Percentiles rank a stretch among this genome's conserved stretches.
These are phyloP conservation scores for Achlya hypogyna DNA, from an alignment of 352 stramenopile genomes.

Conservation along the genomic window DNA sequence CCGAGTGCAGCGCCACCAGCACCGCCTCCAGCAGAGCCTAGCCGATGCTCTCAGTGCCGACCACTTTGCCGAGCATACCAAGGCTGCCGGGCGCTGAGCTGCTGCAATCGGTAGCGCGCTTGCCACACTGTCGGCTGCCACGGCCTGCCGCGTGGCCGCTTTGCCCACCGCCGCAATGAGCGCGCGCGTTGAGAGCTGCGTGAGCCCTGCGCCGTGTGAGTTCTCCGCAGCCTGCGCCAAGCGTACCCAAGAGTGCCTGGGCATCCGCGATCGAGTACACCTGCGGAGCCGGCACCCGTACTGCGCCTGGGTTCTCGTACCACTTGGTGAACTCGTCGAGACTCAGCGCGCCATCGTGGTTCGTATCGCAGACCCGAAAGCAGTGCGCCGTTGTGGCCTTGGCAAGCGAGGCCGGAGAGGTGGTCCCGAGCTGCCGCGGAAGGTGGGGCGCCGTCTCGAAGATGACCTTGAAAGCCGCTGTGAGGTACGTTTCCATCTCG, in stretches of 20 bases:
- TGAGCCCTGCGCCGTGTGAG: neutral
- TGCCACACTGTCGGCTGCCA: too few species aligned
- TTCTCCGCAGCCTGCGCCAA: neutral
- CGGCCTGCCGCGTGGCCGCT: neutral
- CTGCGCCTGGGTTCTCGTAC: neutral
- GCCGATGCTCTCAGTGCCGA: neutral
- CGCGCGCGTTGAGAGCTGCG: neutral
- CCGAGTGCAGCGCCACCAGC: neutral
- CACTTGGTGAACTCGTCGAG: conserved; percentile 26
- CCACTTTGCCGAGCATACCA: neutral
- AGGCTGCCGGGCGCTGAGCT: too few species aligned
- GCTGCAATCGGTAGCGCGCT: too few species aligned
- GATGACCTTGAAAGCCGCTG: conserved; percentile 77
- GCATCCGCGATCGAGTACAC: neutral
- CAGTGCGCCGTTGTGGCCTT: conserved; percentile 31
- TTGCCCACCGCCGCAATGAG: neutral
- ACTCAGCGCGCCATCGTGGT: conserved; percentile 23
- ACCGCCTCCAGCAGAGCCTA: neutral
- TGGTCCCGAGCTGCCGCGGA: conserved; percentile 40
- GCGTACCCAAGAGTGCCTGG: neutral
- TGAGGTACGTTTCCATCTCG: conserved; percentile 80
- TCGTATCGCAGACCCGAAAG: conserved; percentile 31
- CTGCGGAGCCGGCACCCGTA: neutral
- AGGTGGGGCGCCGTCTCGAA: conserved; percentile 74
- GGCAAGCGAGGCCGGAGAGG: conserved; percentile 15